A percentile compares a stretch with the other conserved stretches of the same genome.
These are phyloP conservation scores for Aspergillus leporis DNA, from an alignment of 495 filamentous ascomycete genomes.

Conservation along the genomic window DNA sequence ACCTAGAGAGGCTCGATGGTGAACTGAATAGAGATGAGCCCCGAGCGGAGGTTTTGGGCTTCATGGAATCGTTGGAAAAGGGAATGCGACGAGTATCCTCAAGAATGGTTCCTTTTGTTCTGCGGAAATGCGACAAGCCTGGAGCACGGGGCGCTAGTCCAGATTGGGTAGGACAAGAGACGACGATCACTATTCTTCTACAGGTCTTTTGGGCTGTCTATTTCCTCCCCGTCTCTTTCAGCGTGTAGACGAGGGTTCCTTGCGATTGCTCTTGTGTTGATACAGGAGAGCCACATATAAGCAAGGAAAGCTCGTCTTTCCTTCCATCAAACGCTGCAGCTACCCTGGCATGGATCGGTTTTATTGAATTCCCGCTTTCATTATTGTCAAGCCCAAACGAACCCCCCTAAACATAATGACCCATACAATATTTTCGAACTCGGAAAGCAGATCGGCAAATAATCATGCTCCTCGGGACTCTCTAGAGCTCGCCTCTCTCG, in stretches of 20 bases:
- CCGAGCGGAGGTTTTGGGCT: conserved; percentile 16
- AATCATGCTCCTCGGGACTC: conserved; percentile 71
- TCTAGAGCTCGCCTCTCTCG: conserved; percentile 92
- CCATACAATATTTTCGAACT: conserved; percentile 28
- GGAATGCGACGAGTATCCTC: background rate
- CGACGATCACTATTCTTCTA: conserved; percentile 16
- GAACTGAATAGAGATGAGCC: conserved; percentile 18
- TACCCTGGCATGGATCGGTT: background rate
- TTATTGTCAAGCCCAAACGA: background rate
- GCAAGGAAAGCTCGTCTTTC: background rate
- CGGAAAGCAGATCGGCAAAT: conserved; percentile 29
- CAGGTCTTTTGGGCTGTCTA: conserved; percentile 6
- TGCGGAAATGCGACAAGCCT: conserved; percentile 1
- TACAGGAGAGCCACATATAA: background rate
- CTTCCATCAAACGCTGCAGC: background rate
- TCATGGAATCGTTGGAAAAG: conserved; percentile 27
- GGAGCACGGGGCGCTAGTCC: conserved; percentile 20
- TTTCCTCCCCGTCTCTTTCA: conserved; percentile 8
- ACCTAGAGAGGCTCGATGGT: conserved; percentile 13
- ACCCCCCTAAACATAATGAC: conserved; percentile 31
- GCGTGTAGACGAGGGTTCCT: background rate
- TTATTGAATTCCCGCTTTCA: conserved; percentile 9
- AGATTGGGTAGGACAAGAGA: conserved; percentile 23
- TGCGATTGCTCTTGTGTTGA: background rate
- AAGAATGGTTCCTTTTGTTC: background rate